Base-by-base conservation (phyloP, 768 basidiomycete species). In the Leccinum variicolor region DNA sequence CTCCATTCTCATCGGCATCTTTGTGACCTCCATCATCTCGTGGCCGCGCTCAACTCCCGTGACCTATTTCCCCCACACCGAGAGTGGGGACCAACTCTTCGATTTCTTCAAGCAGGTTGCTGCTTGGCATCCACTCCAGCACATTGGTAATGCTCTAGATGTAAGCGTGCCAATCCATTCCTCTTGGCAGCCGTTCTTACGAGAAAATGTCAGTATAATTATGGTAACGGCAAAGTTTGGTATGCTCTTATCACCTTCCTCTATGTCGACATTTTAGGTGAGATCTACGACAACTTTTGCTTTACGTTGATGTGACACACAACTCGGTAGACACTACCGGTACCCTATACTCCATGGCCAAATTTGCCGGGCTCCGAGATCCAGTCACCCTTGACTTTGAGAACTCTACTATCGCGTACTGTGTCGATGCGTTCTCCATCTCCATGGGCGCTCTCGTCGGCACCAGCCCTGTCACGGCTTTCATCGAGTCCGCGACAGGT, bases 311-410 rank as follows among this genome's bases (percentile, higher is more conserved):
- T 34, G 49, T 39, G 46, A 57, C 41, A 57, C 41, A 3, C 43
- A 9, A 43, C 21, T 1, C 14, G 54, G 49, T 55, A 71, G 74
- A 78, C 56, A 79, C 75, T 28, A 79, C 77, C 54, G 87, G 92
- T 66, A 93, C 92, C 9, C 76, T 94, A 4, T 92, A 93, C 69
- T 88, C 92, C 39, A 93, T 94, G 92, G 89, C 90, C 53, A 92
- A 89, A 69, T 93, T 93, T 61, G 90, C 92, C 6, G 90, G 89
- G n/a, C 80, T 94, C 2, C 89, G 90, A 49, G 87, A 93, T 66
- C 87, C 87, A 1, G 82, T 90, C 14, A 92, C 91, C 25, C 77
- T 92, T 55, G 92, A 94, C 69, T 94, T 94, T 63, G 92, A 94
- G 74, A 83, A 85, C 60, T 89, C 87, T 17, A 90, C 86, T 13